Percentiles rank a stretch among this genome's conserved stretches.
phyloP scores from a whole-genome alignment of 1,139 yeast species.

The Lodderomyces parapsilosis region DNA sequence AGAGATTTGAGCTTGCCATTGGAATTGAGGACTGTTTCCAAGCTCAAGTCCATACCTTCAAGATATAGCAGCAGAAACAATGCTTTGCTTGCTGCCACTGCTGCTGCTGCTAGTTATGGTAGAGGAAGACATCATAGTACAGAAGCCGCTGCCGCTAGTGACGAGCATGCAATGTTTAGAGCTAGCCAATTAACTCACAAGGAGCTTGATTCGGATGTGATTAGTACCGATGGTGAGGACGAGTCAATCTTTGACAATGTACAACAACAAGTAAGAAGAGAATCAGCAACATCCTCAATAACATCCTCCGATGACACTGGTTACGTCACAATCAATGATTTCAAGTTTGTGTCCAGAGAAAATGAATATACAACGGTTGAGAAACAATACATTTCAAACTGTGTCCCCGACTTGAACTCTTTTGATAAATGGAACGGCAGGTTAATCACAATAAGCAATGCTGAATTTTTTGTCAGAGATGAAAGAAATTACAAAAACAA shows the following conservation, averaged over 20 bases:
- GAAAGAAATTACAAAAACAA: slow-evolving; percentile 12
- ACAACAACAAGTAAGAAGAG: slow-evolving; percentile 11
- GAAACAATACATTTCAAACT: slow-evolving; percentile 37
- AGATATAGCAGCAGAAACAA: slow-evolving; percentile 23
- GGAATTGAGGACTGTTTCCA: slow-evolving; percentile 29
- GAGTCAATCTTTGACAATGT: slow-evolving; percentile 4
- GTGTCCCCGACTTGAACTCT: slow-evolving; percentile 41
- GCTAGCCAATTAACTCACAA: slow-evolving; percentile 4
- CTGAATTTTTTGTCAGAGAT: slow-evolving; percentile 19
- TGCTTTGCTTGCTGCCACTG: slow-evolving; percentile 27
- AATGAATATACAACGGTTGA: slow-evolving; percentile 28
- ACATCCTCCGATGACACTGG: slow-evolving; percentile 4
- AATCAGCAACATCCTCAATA: slow-evolving; percentile 11
- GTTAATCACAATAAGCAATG: slow-evolving; percentile 33
- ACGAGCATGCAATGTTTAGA: not conserved
- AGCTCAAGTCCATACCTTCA: slow-evolving; percentile 34
- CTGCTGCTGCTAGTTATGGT: slow-evolving; percentile 23
- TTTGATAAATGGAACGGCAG: slow-evolving; percentile 41
- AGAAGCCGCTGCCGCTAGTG: not conserved
- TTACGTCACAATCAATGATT: slow-evolving; percentile 16
- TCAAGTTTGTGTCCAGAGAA: slow-evolving; percentile 25
- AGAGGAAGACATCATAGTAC: not conserved
- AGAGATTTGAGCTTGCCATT: slow-evolving; percentile 36
- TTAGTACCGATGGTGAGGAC: slow-evolving; percentile 7
- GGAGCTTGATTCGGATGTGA: slow-evolving; percentile 8